Evolutionary conservation across 1,284 basidiomycete genomes (phyloP), one percentile per base, ranked within the genome.

Genomic region (Moesziomyces globuligerus): DNA sequence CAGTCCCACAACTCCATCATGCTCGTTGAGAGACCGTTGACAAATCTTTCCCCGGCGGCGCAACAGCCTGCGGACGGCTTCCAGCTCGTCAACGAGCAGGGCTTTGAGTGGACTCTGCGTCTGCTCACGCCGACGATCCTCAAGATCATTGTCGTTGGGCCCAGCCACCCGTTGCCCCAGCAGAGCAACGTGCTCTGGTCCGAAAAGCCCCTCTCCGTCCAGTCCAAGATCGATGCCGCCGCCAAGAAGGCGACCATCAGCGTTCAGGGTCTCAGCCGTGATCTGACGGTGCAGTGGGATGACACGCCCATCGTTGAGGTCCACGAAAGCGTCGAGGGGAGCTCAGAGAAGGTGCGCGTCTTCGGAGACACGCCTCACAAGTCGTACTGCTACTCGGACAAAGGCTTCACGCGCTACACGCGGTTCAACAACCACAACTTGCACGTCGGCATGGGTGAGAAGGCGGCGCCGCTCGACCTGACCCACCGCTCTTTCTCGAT

Each of bases 391-490:
- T 75, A 83, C 46, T 82, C 81, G 3, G 80, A 83, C 32, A 72
- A 81, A 32, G 84, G 84, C 25, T 72, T 84, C 38, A 79, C 76
- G 46, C 75, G 72, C 20, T 62, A 72, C 56, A 72, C 67, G 17
- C 59, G 66, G 44, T 52, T 75, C 46, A 48, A 65, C 29, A 58
- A 53, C 41, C 29, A 59, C 25, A 65, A 72, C 43, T 48, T 85
- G 17, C 82, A 83, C 56, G 67, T 85, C 24, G 84, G 84, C 13
- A 53, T 84, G 29, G 84, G 84, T 17, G 84, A 85, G 74, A 84
- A 84, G 53, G 83, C 78, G 0, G 84, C 81, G 0, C 84, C 84
- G 13, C 59, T 84, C 37, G 82, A 83, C 56, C 70, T 84, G 23
- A 78, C 81, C 1, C 74, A 79, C 28, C 72, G 83, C 21, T 72